Conservation (phyloP, 129 eudicot species). For the Pulicaria dysenterica region DNA sequence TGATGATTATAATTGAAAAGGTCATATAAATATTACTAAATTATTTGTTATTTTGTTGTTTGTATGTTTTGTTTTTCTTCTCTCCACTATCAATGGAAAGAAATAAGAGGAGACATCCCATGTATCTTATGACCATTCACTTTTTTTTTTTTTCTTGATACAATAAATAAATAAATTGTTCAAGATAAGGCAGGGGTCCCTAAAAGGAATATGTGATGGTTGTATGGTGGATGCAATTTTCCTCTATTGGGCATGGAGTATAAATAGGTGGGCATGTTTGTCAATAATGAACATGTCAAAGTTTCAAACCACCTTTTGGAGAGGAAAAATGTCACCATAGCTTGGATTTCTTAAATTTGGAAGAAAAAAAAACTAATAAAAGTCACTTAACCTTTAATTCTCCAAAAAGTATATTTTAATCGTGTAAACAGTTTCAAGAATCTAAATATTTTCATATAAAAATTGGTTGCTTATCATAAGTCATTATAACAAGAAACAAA, state of each 20-base stretch:
- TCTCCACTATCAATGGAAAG: slow-evolving; percentile 25
- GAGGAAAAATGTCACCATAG: no score
- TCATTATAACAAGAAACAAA: no score
- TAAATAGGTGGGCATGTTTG: slow-evolving; percentile 19
- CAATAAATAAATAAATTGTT: slow-evolving; percentile 11
- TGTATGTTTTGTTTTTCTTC: slow-evolving; percentile 17
- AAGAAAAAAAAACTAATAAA: no score
- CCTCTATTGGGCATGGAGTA: slow-evolving; percentile 15
- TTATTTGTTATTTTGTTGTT: slow-evolving; percentile 9
- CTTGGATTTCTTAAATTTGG: no score
- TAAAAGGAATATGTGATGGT: slow-evolving; percentile 7
- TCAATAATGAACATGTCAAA: slow-evolving; percentile 15
- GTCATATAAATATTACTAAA: neutral
- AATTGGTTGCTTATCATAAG: no score
- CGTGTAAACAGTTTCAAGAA: no score
- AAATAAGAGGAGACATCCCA: slow-evolving; percentile 35
- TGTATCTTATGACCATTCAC: slow-evolving; percentile 29
- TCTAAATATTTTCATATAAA: no score
- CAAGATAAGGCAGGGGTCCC: slow-evolving; percentile 28
- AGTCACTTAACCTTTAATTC: no score
- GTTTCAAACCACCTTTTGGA: neutral
- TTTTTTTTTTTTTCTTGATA: slow-evolving; percentile 8
- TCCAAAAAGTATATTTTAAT: no score
- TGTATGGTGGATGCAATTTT: slow-evolving; percentile 24
- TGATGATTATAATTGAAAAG: neutral